Base-by-base conservation (phyloP, 2,329 filamentous ascomycete species). In the Endothia cerciana region DNA sequence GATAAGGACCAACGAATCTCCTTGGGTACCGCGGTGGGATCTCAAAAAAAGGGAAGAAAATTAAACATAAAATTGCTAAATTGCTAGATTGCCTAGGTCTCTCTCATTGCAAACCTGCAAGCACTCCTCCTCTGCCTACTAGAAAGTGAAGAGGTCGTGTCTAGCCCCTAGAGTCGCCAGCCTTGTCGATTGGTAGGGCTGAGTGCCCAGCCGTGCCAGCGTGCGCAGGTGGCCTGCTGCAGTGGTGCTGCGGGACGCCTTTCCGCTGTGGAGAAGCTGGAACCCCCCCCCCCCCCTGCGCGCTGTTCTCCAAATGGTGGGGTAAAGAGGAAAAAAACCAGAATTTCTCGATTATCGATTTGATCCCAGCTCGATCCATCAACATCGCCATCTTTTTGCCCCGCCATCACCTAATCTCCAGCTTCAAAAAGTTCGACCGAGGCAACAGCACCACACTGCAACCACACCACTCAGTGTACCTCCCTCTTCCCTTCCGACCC, bases 211-310 rank as follows among this genome's bases (percentile, higher is more conserved):
- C n/a, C n/a, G n/a, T n/a, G n/a, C n/a, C n/a, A n/a, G n/a, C n/a
- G n/a, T n/a, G n/a, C n/a, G n/a, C n/a, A n/a, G n/a, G n/a, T n/a
- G n/a, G n/a, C n/a, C n/a, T n/a, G n/a, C 49, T 30, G 49, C 28
- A 30, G 22, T n/a, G n/a, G 22, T 17, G 49, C 13, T 55, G 51
- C 51, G 28, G 43, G 28, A 49, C 30, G 25, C 22, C 45, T 40
- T 61, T 36, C 59, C 43, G n/a, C 59, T 61, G 53, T 49, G 61
- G 55, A 64, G 47, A 38, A 7, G 8, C 56, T 60, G 38, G 40
- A 60, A 10, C 55, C 33, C 49, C 15, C n/a, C n/a, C n/a, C n/a
- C n/a, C n/a, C n/a, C n/a, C n/a, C n/a, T n/a, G n/a, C n/a, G 47
- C 49, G 13, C 40, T 17, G 28, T 36, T 49, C 61, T 47, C 41